Evolutionary conservation across 129 eudicot species (phyloP), one percentile per base, ranked within the genome.

Genomic region (Helianthus tuberosus): DNA sequence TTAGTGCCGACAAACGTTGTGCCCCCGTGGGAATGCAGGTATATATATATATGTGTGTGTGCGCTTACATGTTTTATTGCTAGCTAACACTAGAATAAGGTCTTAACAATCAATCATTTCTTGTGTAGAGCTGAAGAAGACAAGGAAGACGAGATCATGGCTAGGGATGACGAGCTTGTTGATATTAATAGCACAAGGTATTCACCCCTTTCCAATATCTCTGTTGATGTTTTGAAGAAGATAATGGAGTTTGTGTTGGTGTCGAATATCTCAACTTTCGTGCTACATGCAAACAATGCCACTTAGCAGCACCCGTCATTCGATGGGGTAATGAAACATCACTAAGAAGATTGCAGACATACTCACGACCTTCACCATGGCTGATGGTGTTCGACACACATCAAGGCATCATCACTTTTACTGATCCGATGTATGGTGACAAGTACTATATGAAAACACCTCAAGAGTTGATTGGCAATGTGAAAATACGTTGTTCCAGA

Each of bases 1-100:
- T 46, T 57, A 57, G 63, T 32, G 15, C 20, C 5, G 15, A 3
- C 17, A 13, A 15, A 1, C 25, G 7, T 20, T 53, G 3, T 35
- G 11, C 16, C 65, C 2, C 5, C 38, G 10, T 75, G 72, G 79
- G 65, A 74, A 63, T 61, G 29, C 59, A 75, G 72, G 79, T 74
- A 74, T 47, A 2, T 53, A 3, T 14, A 25, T 25, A 2, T 25
- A 2, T 25, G 29, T 2, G 29, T 2, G 29, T 2, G 29, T 2
- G 2, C n/a, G 57, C n/a, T 13, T 51, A 25, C 29, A 25, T 25
- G 29, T 25, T 25, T 25, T 25, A 25, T 25, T 25, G 29, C 29
- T 51, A 12, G 57, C 57, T 52, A 52, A 20, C 58, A 13, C 2
- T 1, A 3, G 27, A 16, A 53, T 53, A 53, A 0, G 29, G 29